Evolutionary conservation across 2,329 filamentous ascomycete genomes (phyloP).

Genomic region (Stagonosporopsis cucurbitacearum): DNA sequence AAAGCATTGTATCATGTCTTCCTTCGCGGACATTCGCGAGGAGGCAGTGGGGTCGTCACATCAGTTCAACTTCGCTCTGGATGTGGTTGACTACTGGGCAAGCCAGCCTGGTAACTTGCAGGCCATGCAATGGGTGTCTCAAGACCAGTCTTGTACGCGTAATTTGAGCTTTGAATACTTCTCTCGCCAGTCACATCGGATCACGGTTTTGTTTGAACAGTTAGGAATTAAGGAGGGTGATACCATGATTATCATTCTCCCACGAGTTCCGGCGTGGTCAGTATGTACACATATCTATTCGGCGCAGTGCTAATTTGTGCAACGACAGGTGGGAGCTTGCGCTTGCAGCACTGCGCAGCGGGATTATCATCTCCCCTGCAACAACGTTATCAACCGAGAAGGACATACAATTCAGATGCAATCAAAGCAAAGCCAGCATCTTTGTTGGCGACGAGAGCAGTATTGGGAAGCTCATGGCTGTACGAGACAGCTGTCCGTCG

Average conservation of each 20-base stretch:
- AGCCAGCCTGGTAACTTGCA: constrained; percentile 1
- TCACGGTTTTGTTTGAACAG: constrained; percentile 3
- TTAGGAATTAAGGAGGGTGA: constrained; percentile 2
- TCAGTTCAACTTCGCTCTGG: constrained; percentile 9
- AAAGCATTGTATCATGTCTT: not conserved
- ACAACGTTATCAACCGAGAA: constrained; percentile 10
- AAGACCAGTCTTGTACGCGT: constrained; percentile 4
- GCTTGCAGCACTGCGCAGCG: constrained; percentile 11
- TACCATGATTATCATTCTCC: constrained; percentile 11
- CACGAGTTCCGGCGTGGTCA: constrained; percentile 13
- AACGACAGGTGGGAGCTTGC: constrained; percentile 9
- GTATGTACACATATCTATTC: not conserved
- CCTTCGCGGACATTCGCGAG: not conserved
- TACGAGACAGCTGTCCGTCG: not conserved
- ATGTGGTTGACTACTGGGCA: constrained; percentile 14
- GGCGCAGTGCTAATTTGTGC: not conserved
- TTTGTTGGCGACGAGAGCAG: constrained; percentile 14
- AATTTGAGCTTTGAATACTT: constrained; percentile 10
- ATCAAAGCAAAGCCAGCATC: constrained; percentile 2
- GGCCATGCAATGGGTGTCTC: constrained; percentile 16
- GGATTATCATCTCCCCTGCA: constrained; percentile 5
- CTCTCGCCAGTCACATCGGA: constrained; percentile 11
- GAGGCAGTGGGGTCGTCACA: not conserved
- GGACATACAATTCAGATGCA: constrained; percentile 11
- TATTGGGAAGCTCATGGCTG: constrained; percentile 1